Evolutionary conservation across 805 yeast genomes (phyloP).

Genomic region (Tetrapisispora namnaoensis): DNA sequence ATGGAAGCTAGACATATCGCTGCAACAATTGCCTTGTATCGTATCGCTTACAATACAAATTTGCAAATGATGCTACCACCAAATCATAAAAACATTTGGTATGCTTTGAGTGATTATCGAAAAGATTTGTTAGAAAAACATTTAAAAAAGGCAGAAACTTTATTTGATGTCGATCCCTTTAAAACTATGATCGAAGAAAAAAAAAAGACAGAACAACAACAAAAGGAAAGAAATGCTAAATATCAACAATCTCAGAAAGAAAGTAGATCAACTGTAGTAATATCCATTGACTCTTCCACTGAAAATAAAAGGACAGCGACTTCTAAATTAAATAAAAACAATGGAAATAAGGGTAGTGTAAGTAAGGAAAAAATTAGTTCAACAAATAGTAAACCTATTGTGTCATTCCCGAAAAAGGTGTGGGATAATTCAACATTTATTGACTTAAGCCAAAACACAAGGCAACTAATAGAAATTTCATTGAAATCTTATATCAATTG

Average conservation of each 20-base stretch:
- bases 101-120: constrained; percentile 54
- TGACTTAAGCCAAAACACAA: constrained; percentile 53
- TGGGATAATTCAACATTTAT: constrained; percentile 67
- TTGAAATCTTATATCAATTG: constrained; percentile 51
- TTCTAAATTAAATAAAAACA: neutral
- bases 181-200: constrained; percentile 48
- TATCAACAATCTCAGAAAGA: constrained; percentile 42
- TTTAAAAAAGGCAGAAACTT: constrained; percentile 38
- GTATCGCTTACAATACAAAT: constrained; percentile 73
- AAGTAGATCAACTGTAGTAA: constrained; percentile 37
- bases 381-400: constrained; percentile 5
- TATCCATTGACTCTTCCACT: constrained; percentile 20
- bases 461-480: constrained; percentile 53
- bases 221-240: constrained; percentile 39
- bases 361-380: constrained; percentile 1
- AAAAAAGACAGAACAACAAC: constrained; percentile 34
- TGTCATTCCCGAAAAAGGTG: constrained; percentile 38
- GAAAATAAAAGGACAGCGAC: constrained; percentile 8
- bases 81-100: constrained; percentile 73
- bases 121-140: constrained; percentile 37
- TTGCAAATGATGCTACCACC: constrained; percentile 81
- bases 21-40: constrained; percentile 78
- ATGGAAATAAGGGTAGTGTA: neutral
- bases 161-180: constrained; percentile 73
- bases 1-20: constrained; percentile 84